A percentile compares a stretch with the other conserved stretches of the same genome.
Conservation (phyloP, 768 basidiomycete species). For the Suillus paluster region DNA sequence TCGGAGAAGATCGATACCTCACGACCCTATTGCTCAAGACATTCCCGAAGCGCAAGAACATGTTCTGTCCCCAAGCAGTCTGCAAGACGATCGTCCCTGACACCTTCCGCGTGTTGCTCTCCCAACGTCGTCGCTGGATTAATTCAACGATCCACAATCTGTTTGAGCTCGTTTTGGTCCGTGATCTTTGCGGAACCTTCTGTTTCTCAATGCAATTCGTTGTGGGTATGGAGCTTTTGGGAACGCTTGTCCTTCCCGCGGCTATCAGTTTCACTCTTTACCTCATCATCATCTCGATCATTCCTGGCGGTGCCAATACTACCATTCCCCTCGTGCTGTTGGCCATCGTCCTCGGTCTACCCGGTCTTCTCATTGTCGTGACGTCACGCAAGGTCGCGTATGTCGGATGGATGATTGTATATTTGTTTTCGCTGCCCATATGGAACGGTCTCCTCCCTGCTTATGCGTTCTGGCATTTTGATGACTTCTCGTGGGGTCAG, state of each 20-base stretch:
- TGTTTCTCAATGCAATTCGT: constrained; percentile 99
- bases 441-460: constrained; percentile 97
- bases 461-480: constrained; percentile 99
- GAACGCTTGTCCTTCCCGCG: constrained; percentile 94
- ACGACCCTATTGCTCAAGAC: constrained; percentile 98
- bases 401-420: constrained; percentile 96
- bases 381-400: constrained; percentile 94
- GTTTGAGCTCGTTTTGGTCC: constrained; percentile 91
- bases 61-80: constrained; percentile 98
- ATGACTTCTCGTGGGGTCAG: constrained; percentile 98
- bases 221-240: constrained; percentile 96
- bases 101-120: constrained; percentile 90
- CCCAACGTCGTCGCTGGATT: constrained; percentile 98
- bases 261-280: constrained; percentile 97
- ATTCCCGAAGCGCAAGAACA: constrained; percentile 99
- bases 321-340: constrained; percentile 92
- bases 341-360: constrained; percentile 93
- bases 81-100: constrained; percentile 99
- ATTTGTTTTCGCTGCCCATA: constrained; percentile 89
- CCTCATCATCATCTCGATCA: constrained; percentile 85
- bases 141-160: constrained; percentile 99
- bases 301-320: constrained; percentile 77
- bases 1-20: constrained; percentile 99
- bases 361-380: constrained; percentile 93
- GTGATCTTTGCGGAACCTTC: constrained; percentile 99